Conservation (phyloP, 768 basidiomycete genomes). For the Hypholoma sublateritium region DNA sequence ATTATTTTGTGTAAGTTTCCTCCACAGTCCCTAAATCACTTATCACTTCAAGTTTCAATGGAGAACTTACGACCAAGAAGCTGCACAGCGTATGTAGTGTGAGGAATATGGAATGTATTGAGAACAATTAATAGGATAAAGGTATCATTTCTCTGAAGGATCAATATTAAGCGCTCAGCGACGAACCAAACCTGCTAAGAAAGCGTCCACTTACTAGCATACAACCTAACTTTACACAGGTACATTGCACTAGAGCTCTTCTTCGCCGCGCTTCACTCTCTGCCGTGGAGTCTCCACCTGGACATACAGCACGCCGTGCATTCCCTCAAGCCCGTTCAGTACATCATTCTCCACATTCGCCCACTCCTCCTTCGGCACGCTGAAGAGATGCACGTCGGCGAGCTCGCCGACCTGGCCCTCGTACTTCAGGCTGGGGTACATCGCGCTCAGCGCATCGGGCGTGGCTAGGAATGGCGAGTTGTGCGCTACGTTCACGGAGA, state of each 20-base stretch:
- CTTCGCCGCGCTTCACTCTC: conserved; percentile 24
- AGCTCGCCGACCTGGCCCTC: conserved; percentile 33
- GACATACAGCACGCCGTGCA: conserved; percentile 24
- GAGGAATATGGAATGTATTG: no score
- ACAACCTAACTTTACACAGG: not conserved
- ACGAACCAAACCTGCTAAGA: no score
- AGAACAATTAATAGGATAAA: no score
- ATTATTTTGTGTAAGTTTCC: no score
- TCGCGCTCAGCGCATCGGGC: conserved; percentile 21
- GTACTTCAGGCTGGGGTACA: conserved; percentile 26
- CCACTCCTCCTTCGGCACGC: conserved; percentile 29
- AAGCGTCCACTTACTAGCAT: not conserved
- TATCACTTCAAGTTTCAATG: no score
- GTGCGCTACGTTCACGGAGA: conserved; percentile 27
- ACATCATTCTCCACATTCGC: conserved; percentile 21
- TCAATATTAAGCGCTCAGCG: no score
- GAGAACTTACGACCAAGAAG: no score
- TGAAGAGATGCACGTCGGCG: conserved; percentile 29
- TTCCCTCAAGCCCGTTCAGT: conserved; percentile 18
- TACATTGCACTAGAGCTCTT: conserved; percentile 18
- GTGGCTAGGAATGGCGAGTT: conserved; percentile 13
- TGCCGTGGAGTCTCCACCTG: conserved; percentile 26
- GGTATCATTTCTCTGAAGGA: no score
- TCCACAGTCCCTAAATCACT: no score
- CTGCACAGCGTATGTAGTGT: not conserved